Conservation (phyloP, 306 rosid genomes). For the Castanea sativa region DNA sequence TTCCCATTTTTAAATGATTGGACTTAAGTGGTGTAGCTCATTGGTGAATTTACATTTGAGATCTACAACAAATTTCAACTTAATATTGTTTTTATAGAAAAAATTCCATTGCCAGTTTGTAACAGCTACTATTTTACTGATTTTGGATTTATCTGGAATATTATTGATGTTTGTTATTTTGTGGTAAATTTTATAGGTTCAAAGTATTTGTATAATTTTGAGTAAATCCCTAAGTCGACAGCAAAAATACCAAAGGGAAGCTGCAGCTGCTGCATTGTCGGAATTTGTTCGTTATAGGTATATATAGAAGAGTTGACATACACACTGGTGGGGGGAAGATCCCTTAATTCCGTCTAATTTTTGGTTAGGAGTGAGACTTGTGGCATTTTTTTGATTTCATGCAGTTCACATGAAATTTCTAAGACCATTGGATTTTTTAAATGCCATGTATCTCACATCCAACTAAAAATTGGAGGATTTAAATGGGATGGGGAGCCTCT, state of each 20-base stretch:
- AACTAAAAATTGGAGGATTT: no score
- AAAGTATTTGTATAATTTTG: slow-evolving; percentile 72
- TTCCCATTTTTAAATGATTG: not conserved
- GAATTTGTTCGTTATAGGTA: slow-evolving; percentile 94
- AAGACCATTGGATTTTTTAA: no score
- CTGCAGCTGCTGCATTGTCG: slow-evolving; percentile 93
- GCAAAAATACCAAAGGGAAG: slow-evolving; percentile 87
- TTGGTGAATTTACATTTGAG: not conserved
- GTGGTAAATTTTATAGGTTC: slow-evolving; percentile 49
- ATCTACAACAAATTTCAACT: not conserved
- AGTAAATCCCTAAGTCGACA: slow-evolving; percentile 68
- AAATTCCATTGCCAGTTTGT: not conserved
- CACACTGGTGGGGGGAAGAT: not conserved
- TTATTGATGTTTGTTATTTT: slow-evolving; percentile 11
- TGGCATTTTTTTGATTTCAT: no score
- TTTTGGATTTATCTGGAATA: slow-evolving; percentile 2
- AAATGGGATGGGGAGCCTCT: no score
- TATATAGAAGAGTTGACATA: slow-evolving; percentile 3
- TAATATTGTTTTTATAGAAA: not conserved
- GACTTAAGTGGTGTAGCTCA: not conserved
- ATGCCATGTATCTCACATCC: no score
- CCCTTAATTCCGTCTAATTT: no score
- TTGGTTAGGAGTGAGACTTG: no score
- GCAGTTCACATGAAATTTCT: no score
- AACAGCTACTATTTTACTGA: not conserved